These are phyloP conservation scores for Vigna trinervia DNA, from an alignment of 306 rosid species.

Conservation along the genomic window DNA sequence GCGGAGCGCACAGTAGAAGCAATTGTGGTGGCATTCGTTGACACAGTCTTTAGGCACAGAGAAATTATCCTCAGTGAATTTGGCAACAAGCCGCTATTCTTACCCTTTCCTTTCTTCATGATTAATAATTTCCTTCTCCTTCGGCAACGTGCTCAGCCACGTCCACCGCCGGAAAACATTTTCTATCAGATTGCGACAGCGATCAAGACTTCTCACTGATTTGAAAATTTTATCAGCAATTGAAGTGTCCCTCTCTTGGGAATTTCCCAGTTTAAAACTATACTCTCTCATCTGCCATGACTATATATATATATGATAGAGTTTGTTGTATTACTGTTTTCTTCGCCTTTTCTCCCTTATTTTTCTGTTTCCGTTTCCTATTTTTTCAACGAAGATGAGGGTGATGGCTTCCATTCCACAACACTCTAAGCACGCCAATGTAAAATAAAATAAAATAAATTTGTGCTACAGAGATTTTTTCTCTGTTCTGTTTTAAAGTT, in stretches of 20 bases:
- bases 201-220: constrained; percentile 28
- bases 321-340: neutral
- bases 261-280: neutral
- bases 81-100: constrained; percentile 78
- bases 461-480: neutral
- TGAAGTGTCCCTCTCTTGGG: neutral
- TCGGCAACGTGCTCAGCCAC: constrained; percentile 30
- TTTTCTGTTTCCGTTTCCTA: neutral
- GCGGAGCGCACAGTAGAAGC: constrained; percentile 94
- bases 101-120: constrained; percentile 71
- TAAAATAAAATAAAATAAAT: neutral
- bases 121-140: neutral
- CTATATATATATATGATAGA: too few species aligned
- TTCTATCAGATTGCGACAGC: constrained; percentile 47
- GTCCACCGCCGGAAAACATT: constrained; percentile 47
- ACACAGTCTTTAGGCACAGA: constrained; percentile 83
- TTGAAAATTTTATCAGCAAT: constrained; percentile 1
- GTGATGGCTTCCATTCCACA: neutral
- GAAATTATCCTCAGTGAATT: constrained; percentile 85
- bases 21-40: constrained; percentile 80
- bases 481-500: neutral
- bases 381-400: neutral
- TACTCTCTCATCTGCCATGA: too few species aligned
- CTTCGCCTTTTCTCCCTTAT: constrained; percentile 1
- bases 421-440: neutral